Evolutionary conservation across 805 yeast genomes (phyloP), one percentile per base, ranked within the genome.

Genomic region (Spathaspora gorwiae): DNA sequence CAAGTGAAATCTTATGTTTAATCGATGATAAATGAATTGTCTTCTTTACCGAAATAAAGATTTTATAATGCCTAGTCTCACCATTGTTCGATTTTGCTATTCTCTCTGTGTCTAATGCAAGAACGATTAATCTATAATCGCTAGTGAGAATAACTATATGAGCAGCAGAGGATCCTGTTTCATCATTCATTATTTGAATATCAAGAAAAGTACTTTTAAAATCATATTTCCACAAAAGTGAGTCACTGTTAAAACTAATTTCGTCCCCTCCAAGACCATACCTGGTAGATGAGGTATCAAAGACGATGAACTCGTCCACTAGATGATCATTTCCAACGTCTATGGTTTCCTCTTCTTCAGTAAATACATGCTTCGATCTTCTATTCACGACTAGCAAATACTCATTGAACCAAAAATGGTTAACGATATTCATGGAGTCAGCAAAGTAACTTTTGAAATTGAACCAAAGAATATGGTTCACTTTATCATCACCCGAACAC

Each of bases 391-490:
- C 29, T 4, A 72, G 52, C 43, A 72, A 48, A 45, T 56, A 66
- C 47, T 62, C 66, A 11, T 62, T 59, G 43, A 57, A 62, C 70
- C 71, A 66, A 41, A 68, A 56, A 36, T 68, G 73, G 42, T 58
- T 48, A 5, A 65, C 54, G 5, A 72, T 59, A 40, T 68, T 68
- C 41, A 68, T 54, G 3, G 61, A 47, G 31, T 65, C 72, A 42
- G 60, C 47, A 27, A 55, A 59, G 46, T 60, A 63, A 48, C 66
- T 64, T 36, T 57, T 59, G 46, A 68, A 69, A 44, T 62, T 64
- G 47, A 58, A 70, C 76, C 76, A 72, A 9, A 69, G 47, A 5
- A 66, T 55, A 44, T 70, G 75, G 45, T 65, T 65, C 6, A 52
- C 44, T 31, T 58, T 52, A 29, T 49, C 52, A 12, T 53, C 52